Percentiles rank a stretch among this genome's conserved stretches.
phyloP scores from a whole-genome alignment of 345 rosid species.

The Linum usitatissimum region DNA sequence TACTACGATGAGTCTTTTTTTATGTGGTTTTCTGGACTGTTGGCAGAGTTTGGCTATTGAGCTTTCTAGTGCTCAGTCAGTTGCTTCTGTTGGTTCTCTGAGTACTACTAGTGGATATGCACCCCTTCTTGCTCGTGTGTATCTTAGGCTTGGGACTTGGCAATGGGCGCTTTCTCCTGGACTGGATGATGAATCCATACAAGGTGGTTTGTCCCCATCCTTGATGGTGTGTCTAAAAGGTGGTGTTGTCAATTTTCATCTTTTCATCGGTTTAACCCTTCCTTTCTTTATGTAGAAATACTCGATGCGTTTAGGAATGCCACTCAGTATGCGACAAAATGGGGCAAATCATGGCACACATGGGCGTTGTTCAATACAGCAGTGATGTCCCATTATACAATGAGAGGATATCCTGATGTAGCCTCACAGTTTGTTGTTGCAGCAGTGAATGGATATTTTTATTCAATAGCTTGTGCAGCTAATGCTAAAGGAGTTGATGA shows the following conservation, averaged over 20 bases:
- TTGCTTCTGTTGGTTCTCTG: constrained; percentile 32
- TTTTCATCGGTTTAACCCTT: not conserved
- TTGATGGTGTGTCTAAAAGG: not conserved
- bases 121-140: constrained; percentile 78
- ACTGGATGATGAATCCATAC: constrained; percentile 76
- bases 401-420: constrained; percentile 41
- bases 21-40: constrained; percentile 2
- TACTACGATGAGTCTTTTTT: constrained; percentile 5
- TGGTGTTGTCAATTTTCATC: not conserved
- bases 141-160: constrained; percentile 81
- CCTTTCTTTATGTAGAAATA: constrained; percentile 40
- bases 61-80: constrained; percentile 53
- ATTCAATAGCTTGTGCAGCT: constrained; percentile 90
- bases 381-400: constrained; percentile 87
- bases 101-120: constrained; percentile 40
- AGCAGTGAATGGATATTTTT: constrained; percentile 98
- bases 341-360: constrained; percentile 97
- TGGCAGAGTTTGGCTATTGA: constrained; percentile 60
- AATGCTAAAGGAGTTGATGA: constrained; percentile 93
- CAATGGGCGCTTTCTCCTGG: constrained; percentile 84
- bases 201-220: constrained; percentile 36
- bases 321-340: constrained; percentile 62
- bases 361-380: constrained; percentile 99
- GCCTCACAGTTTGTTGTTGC: constrained; percentile 77
- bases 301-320: constrained; percentile 63